A percentile compares a stretch with the other conserved stretches of the same genome.
Conservation (phyloP, 108 stramenopile species). For the Aurantiochytrium sp. region DNA sequence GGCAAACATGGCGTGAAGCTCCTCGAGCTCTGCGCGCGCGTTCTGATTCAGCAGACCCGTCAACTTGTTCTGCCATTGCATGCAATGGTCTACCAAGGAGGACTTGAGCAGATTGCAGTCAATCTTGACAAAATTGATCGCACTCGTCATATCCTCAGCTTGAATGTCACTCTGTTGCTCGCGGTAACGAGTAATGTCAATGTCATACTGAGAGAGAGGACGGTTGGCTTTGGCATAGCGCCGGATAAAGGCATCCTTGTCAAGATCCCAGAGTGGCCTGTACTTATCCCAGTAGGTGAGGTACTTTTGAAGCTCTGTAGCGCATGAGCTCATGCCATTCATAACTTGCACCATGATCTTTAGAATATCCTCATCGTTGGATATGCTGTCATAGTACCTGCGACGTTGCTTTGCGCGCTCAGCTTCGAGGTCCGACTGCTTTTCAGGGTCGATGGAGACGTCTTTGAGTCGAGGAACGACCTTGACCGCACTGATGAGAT, state of each 20-base stretch:
- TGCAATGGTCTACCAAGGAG: conserved; percentile 42
- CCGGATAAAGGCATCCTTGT: conserved; percentile 50
- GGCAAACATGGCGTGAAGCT: conserved; percentile 38
- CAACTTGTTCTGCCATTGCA: conserved; percentile 52
- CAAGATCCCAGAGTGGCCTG: conserved; percentile 56
- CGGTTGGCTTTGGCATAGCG: conserved; percentile 55
- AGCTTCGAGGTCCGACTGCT: background rate
- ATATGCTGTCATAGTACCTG: conserved; percentile 48
- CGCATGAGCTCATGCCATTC: conserved; percentile 54
- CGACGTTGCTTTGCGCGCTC: background rate
- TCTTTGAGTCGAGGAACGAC: conserved; percentile 49
- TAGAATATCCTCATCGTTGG: conserved; percentile 53
- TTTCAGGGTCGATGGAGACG: background rate
- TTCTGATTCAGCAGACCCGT: conserved; percentile 52
- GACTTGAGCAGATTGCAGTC: conserved; percentile 51
- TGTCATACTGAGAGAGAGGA: conserved; percentile 39
- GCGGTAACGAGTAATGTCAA: conserved; percentile 39
- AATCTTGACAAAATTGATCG: conserved; percentile 60
- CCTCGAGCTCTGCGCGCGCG: conserved; percentile 44
- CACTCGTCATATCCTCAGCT: conserved; percentile 32
- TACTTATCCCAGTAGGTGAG: conserved; percentile 35
- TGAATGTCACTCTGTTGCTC: conserved; percentile 49
- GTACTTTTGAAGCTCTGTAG: conserved; percentile 54
- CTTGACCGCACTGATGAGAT: conserved; percentile 42
- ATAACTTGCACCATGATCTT: conserved; percentile 55